Conservation (phyloP, 139 green algal species). For the Trebouxia sp. region DNA sequence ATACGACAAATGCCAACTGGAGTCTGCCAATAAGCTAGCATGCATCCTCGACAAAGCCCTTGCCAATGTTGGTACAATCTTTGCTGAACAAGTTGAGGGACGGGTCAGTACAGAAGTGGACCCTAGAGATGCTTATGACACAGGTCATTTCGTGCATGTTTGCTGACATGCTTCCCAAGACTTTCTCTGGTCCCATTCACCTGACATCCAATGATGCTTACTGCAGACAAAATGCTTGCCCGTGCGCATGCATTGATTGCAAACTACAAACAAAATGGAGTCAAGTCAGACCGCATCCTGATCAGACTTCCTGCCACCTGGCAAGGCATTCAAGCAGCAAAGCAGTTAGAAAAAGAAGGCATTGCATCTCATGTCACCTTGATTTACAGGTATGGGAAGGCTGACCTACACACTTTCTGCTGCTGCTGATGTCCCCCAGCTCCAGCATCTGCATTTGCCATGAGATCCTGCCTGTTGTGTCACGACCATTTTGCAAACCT, state of each 20-base stretch:
- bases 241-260: slow-evolving; percentile 46
- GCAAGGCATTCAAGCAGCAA: slow-evolving; percentile 71
- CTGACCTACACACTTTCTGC: too few species aligned
- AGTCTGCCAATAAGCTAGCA: slow-evolving; percentile 25
- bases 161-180: not conserved
- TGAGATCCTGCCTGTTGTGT: too few species aligned
- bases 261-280: slow-evolving; percentile 65
- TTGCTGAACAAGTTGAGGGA: slow-evolving; percentile 67
- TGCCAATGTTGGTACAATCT: slow-evolving; percentile 74
- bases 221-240: slow-evolving; percentile 53
- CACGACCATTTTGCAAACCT: too few species aligned
- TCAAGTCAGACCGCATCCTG: slow-evolving; percentile 57
- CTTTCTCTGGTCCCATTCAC: not conserved
- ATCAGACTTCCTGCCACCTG: slow-evolving; percentile 83
- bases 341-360: slow-evolving; percentile 68
- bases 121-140: slow-evolving; percentile 67
- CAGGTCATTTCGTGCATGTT: slow-evolving; percentile 42
- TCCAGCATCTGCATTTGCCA: too few species aligned
- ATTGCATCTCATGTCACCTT: slow-evolving; percentile 65
- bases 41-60: slow-evolving; percentile 75
- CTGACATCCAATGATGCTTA: not conserved
- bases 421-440: too few species aligned
- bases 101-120: slow-evolving; percentile 81
- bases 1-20: slow-evolving; percentile 56
- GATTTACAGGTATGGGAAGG: slow-evolving; percentile 65